Evolutionary conservation across 108 stramenopile species (phyloP), one percentile per base, ranked within the genome.

Genomic region (Skeletonema marinoi): DNA sequence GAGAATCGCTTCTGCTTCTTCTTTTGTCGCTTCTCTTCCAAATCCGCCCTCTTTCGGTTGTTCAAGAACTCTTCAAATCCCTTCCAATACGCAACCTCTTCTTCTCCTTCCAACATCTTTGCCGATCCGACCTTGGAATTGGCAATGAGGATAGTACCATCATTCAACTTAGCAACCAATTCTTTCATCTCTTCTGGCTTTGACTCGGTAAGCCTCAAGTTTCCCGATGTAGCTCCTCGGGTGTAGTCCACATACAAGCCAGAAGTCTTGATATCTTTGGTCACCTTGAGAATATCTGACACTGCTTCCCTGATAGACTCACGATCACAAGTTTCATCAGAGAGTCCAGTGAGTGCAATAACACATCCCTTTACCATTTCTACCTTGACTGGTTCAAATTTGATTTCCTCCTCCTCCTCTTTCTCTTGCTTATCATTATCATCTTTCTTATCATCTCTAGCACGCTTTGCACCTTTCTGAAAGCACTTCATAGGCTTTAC

Each of bases 301-400:
- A 96, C 78, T 29, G 87, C 86, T 32, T 85, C 90, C 36, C 88
- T 75, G 31, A 96, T 73, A 25, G 86, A 78, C 82, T 96, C 96
- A 8, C 96, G 88, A 62, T 94, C 90, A 64, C 89, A 92, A 1
- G 66, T 79, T 10, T 86, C 85, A 8, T 70, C 32, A 14, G 88
- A 83, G 4, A 96, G 70, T 41, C 96, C 93, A 3, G 83, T 75
- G 41, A 96, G 41, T 31, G 85, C 46, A 74, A 94, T 89, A 62
- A 96, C 96, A 74, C 93, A 93, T 14, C 90, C 88, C 60, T 88
- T 90, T 61, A 91, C 81, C 93, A 92, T 93, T 48, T 93, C 90
- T 17, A 93, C 30, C 10, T 63, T 84, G 63, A 80, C 71, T 16
- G 78, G 68, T 48, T 83, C 81, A 48, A 92, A 92, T 44, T 75